Evolutionary conservation across 768 basidiomycete species (phyloP).

Genomic region (Russula olivacea): DNA sequence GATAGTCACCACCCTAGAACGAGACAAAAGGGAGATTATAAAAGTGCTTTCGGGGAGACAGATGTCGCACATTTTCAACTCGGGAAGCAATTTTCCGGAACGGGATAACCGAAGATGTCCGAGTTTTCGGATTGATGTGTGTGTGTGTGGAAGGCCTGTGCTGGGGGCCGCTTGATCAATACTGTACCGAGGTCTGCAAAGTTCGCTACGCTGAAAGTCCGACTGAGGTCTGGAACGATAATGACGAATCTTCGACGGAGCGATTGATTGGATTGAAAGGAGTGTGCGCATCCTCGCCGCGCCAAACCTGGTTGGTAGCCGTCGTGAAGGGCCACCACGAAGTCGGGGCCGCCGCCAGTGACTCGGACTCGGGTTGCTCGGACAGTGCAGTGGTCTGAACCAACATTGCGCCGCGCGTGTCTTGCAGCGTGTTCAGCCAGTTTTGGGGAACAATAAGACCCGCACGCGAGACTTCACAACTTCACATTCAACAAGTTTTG

Average conservation of each 20-base stretch:
- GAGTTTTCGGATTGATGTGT: neutral
- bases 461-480: neutral
- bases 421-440: neutral
- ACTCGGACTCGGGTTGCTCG: neutral
- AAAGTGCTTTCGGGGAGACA: neutral
- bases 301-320: neutral
- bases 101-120: neutral
- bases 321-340: neutral
- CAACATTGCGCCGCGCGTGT: neutral
- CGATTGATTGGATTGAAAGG: neutral
- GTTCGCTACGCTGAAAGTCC: conserved; percentile 27
- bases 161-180: conserved; percentile 65
- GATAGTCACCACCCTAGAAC: conserved; percentile 30
- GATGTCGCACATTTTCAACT: conserved; percentile 50
- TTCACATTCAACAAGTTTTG: neutral
- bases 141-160: no score
- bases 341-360: neutral
- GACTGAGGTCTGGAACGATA: neutral
- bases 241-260: neutral
- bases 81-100: neutral
- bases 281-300: neutral
- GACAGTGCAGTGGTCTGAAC: neutral
- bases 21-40: conserved; percentile 45
- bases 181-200: conserved; percentile 34
- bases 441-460: conserved; percentile 16